A percentile compares a stretch with the other conserved stretches of the same genome.
Evolutionary conservation across 768 basidiomycete genomes (phyloP).

Genomic region (Tremella mesenterica): DNA sequence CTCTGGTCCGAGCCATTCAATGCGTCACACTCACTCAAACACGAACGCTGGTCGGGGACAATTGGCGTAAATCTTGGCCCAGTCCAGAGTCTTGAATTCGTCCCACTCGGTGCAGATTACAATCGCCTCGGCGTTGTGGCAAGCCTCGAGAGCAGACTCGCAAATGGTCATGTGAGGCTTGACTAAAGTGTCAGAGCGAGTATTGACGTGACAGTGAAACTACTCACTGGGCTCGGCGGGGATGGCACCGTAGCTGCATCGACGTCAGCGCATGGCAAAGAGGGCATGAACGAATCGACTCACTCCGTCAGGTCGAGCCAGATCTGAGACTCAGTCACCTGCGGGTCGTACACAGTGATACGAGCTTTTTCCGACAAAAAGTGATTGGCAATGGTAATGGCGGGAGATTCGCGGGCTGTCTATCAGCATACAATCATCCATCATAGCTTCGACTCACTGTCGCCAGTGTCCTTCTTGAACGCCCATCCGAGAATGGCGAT

Average conservation of each 20-base stretch:
- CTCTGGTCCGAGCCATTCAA: background rate
- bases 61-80: constrained; percentile 68
- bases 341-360: constrained; percentile 84
- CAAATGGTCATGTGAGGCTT: constrained; percentile 79
- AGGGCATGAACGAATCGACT: constrained; percentile 55
- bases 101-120: constrained; percentile 94
- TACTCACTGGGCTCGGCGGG: constrained; percentile 60
- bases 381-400: constrained; percentile 87
- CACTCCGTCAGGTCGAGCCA: constrained; percentile 50
- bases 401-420: constrained; percentile 76
- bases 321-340: constrained; percentile 73
- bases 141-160: constrained; percentile 72
- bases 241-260: constrained; percentile 48
- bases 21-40: constrained; percentile 55
- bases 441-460: constrained; percentile 49
- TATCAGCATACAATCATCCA: background rate
- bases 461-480: constrained; percentile 98
- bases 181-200: constrained; percentile 50
- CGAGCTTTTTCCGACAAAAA: constrained; percentile 83
- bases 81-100: constrained; percentile 88
- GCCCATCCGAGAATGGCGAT: constrained; percentile 97
- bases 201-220: constrained; percentile 3
- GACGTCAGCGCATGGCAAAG: constrained; percentile 48
- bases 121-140: constrained; percentile 79
- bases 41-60: constrained; percentile 99